Evolutionary conservation across 2,329 filamentous ascomycete genomes (phyloP).

Genomic region (Fusarium oxysporum): DNA sequence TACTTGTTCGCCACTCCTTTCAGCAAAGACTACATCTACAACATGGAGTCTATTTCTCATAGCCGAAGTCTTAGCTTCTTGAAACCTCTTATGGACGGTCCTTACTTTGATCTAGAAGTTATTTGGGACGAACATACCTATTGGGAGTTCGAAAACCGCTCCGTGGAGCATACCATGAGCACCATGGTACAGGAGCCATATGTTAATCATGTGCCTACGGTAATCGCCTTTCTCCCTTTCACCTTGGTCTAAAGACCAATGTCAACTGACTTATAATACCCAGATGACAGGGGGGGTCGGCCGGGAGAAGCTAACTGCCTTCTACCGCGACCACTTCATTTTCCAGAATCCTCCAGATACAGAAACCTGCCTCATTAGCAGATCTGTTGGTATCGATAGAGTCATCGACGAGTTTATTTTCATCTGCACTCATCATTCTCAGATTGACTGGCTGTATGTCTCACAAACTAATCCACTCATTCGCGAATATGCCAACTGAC

Average conservation of each 20-base stretch:
- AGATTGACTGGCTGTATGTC: slow-evolving; percentile 75
- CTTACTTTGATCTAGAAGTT: slow-evolving; percentile 77
- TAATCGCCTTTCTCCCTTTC: slow-evolving; percentile 47
- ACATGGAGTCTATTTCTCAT: slow-evolving; percentile 71
- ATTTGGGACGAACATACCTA: slow-evolving; percentile 84
- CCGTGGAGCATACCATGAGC: slow-evolving; percentile 78
- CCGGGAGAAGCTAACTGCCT: slow-evolving; percentile 68
- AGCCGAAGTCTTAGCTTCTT: slow-evolving; percentile 74
- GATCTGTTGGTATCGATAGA: slow-evolving; percentile 77
- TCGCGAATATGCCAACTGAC: not conserved
- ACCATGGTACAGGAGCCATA: slow-evolving; percentile 86
- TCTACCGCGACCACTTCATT: slow-evolving; percentile 81
- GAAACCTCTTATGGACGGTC: slow-evolving; percentile 71
- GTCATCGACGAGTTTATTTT: slow-evolving; percentile 79
- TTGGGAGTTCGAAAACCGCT: slow-evolving; percentile 76
- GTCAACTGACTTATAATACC: not conserved
- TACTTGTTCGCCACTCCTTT: slow-evolving; percentile 61
- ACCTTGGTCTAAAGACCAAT: fast-evolving
- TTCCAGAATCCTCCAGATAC: slow-evolving; percentile 78
- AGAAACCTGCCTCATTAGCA: slow-evolving; percentile 74
- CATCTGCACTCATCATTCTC: slow-evolving; percentile 69
- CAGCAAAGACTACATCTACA: slow-evolving; percentile 61
- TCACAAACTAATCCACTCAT: fast-evolving
- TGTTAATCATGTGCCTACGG: slow-evolving; percentile 80
- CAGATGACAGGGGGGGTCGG: slow-evolving; percentile 76